Percentiles rank a stretch among this genome's conserved stretches.
Conservation (phyloP, 805 yeast species). For the Pichia paraexigua region DNA sequence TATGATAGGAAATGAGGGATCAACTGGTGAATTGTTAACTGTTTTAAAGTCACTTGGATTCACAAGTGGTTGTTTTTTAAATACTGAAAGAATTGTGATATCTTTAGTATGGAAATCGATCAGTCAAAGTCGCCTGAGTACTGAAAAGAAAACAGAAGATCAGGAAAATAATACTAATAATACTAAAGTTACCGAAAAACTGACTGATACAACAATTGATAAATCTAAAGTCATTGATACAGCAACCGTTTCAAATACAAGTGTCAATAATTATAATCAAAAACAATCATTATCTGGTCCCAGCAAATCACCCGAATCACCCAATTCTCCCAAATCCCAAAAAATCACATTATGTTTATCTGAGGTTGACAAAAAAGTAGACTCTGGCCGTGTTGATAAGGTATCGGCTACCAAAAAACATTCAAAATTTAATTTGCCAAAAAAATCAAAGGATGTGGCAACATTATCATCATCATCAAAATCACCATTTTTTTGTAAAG, state of each 20-base stretch:
- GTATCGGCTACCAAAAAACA: not conserved
- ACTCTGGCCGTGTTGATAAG: not conserved
- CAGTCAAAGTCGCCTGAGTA: not conserved
- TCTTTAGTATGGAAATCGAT: not conserved
- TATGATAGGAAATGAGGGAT: not conserved
- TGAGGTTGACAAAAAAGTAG: not conserved
- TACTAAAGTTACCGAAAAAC: no score
- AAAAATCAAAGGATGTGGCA: not conserved
- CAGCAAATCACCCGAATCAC: no score
- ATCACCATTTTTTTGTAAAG: not conserved
- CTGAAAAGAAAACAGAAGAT: not conserved
- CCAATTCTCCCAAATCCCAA: no score
- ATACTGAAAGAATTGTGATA: not conserved
- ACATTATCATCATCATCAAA: not conserved
- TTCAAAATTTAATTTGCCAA: not conserved
- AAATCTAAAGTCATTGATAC: no score
- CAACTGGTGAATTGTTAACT: not conserved
- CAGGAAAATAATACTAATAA: not conserved
- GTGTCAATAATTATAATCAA: no score
- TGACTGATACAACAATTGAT: no score
- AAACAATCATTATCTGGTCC: no score
- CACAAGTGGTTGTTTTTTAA: not conserved
- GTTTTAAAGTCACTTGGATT: not conserved
- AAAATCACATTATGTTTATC: no score
- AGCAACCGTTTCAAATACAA: no score